Conservation (phyloP, 169 alveolate species). For the Plasmodium inui region DNA sequence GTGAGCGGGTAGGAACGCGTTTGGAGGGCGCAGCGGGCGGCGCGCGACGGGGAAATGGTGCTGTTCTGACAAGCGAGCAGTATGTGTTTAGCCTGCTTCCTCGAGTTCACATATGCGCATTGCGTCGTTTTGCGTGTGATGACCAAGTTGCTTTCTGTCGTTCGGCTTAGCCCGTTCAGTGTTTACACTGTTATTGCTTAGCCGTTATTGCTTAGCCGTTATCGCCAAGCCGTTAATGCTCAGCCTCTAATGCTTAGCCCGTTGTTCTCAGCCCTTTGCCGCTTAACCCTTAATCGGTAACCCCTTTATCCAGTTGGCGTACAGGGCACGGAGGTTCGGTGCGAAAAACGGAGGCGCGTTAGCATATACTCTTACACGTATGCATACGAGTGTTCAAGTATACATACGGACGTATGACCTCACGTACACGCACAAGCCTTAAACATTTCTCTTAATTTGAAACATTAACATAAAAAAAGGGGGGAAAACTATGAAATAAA, state of each 20-base stretch:
- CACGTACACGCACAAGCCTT: background rate
- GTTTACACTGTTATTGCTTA: background rate
- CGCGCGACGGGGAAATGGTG: background rate
- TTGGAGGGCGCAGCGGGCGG: background rate
- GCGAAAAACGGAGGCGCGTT: background rate
- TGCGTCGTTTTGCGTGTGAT: background rate
- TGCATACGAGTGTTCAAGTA: background rate
- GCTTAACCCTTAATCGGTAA: background rate
- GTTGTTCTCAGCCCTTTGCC: background rate
- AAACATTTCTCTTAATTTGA: background rate
- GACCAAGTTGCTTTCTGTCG: background rate
- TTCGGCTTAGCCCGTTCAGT: background rate
- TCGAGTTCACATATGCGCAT: background rate
- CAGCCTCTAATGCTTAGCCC: background rate
- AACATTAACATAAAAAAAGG: slow-evolving; percentile 1
- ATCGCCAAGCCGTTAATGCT: background rate
- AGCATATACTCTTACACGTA: background rate
- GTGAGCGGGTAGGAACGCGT: background rate
- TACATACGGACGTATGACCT: background rate
- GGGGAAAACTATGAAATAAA: background rate
- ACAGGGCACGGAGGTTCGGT: background rate
- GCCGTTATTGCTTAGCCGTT: no score
- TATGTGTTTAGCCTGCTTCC: background rate
- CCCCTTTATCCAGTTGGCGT: background rate
- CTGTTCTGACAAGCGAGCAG: background rate